Evolutionary conservation across 78 protist genomes (phyloP).

Genomic region (Mantamonas sphyraenae): DNA sequence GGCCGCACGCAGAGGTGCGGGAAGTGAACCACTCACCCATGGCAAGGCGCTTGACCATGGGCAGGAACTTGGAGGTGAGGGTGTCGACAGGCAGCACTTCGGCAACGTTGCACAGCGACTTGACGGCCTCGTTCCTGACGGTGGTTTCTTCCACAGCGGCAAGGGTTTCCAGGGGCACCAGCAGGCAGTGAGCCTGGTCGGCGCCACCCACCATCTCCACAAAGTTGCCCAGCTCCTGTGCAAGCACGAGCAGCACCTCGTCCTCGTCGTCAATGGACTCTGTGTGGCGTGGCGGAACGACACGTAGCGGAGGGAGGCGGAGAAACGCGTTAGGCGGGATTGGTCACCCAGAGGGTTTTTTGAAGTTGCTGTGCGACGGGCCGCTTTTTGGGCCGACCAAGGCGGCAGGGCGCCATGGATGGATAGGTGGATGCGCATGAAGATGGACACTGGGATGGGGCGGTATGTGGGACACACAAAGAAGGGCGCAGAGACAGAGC

Average conservation of each 20-base stretch:
- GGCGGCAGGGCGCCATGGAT: too few species aligned
- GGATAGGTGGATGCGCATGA: not conserved
- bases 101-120: constrained; percentile 56
- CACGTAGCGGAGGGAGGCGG: not conserved
- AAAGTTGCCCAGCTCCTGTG: constrained; percentile 86
- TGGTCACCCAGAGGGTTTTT: not conserved
- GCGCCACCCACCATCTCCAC: constrained; percentile 86
- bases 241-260: constrained; percentile 83
- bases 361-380: too few species aligned
- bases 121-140: constrained; percentile 94
- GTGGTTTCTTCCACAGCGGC: constrained; percentile 84
- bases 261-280: constrained; percentile 89
- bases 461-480: not conserved
- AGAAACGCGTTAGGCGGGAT: not conserved
- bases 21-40: constrained; percentile 89
- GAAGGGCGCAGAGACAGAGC: too few species aligned
- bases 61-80: constrained; percentile 46
- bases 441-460: not conserved
- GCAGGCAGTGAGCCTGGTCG: constrained; percentile 56
- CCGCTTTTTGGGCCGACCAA: too few species aligned
- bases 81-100: constrained; percentile 27
- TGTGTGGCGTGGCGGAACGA: not conserved
- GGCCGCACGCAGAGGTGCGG: constrained; percentile 83
- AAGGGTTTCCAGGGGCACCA: constrained; percentile 79
- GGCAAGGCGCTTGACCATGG: constrained; percentile 57